Percentiles rank a stretch among this genome's conserved stretches.
These are phyloP conservation scores for Chlorella sp. DNA, from an alignment of 139 green algal species.

Conservation along the genomic window DNA sequence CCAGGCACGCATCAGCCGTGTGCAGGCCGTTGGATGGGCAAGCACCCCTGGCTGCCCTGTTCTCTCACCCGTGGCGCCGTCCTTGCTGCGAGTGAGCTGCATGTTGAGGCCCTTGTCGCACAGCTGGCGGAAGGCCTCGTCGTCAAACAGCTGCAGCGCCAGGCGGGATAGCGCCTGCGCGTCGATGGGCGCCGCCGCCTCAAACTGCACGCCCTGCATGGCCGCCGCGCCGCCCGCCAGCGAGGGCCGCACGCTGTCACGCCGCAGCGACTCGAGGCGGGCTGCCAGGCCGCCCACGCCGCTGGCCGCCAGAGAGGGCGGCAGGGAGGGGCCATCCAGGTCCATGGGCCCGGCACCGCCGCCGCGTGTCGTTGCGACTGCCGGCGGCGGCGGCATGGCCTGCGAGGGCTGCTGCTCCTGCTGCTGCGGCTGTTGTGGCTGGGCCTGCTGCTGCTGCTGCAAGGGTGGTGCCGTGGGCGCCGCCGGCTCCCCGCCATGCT, in stretches of 20 bases:
- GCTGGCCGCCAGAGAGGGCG: background rate
- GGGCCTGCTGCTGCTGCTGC: no score
- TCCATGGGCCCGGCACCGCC: background rate
- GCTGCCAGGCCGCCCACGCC: constrained; percentile 33
- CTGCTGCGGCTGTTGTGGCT: background rate
- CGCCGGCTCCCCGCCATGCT: background rate
- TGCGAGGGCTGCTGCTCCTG: background rate
- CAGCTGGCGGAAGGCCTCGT: constrained; percentile 59
- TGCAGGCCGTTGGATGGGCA: no score
- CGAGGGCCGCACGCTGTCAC: constrained; percentile 50
- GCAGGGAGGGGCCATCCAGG: background rate
- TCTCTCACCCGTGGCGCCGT: constrained; percentile 77
- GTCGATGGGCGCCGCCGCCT: constrained; percentile 45
- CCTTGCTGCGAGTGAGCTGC: constrained; percentile 82
- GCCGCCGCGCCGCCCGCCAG: constrained; percentile 5
- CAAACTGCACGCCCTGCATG: constrained; percentile 40
- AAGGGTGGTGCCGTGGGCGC: background rate
- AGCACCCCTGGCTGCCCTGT: no score
- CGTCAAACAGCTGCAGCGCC: constrained; percentile 71
- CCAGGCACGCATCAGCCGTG: background rate
- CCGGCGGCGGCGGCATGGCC: background rate
- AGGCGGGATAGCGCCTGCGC: constrained; percentile 34
- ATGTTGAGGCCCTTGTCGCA: constrained; percentile 71
- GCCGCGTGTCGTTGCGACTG: no score
- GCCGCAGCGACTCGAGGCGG: constrained; percentile 48